Evolutionary conservation across 2,329 filamentous ascomycete genomes (phyloP).

Genomic region (Ascochyta clinopodiicola): DNA sequence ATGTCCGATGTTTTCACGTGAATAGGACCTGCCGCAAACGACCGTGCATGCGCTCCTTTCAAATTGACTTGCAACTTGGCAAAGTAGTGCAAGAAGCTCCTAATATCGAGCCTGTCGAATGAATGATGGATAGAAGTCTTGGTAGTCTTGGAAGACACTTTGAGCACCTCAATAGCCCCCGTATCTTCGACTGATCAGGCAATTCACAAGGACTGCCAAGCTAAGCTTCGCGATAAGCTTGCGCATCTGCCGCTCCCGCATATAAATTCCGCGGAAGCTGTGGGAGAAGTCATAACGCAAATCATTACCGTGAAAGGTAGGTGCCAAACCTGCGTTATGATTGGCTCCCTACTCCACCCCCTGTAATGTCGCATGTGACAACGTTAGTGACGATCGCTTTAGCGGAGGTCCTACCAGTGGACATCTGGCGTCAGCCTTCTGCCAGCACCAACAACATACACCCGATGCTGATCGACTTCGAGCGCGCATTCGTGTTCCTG

Average conservation of each 20-base stretch:
- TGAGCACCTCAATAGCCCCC: slow-evolving; percentile 8
- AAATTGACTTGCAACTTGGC: slow-evolving; percentile 14
- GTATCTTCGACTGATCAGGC: slow-evolving; percentile 7
- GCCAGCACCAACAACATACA: not conserved
- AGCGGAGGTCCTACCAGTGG: not conserved
- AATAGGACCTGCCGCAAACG: slow-evolving; percentile 17
- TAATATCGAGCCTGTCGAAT: slow-evolving; percentile 13
- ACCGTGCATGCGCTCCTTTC: slow-evolving; percentile 1
- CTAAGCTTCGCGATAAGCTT: slow-evolving; percentile 8
- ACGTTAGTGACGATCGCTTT: slow-evolving; percentile 1
- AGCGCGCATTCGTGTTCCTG: slow-evolving; percentile 13
- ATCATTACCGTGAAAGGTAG: slow-evolving; percentile 12
- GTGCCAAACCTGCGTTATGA: not conserved
- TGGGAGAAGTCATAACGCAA: not conserved
- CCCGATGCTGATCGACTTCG: slow-evolving; percentile 16
- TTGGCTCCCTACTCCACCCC: slow-evolving; percentile 3
- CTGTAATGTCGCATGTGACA: slow-evolving; percentile 11
- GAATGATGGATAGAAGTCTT: not conserved
- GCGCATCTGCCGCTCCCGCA: not conserved
- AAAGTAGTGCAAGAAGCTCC: not conserved
- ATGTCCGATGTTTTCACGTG: not conserved
- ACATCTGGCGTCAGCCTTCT: not conserved
- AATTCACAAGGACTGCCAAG: slow-evolving; percentile 19
- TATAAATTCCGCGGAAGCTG: not conserved
- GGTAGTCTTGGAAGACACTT: not conserved